Base-by-base conservation (phyloP, 2,329 filamentous ascomycete genomes). In the Hansfordia pulvinata region DNA sequence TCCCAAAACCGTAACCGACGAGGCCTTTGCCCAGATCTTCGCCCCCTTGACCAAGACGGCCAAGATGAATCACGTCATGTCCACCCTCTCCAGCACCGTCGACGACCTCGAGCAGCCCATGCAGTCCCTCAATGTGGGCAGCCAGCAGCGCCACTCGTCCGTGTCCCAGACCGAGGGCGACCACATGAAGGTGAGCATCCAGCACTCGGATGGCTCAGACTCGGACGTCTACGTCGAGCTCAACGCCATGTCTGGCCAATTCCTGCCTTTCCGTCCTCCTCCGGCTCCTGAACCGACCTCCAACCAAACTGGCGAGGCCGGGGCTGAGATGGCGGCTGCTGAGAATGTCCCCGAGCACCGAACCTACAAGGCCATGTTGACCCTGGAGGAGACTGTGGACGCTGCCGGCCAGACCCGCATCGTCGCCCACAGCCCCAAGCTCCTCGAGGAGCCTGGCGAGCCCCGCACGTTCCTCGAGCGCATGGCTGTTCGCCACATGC, bases 11-110 rank as follows among this genome's bases (percentile, higher is more conserved):
- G 68, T 85, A 23, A 74, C 69, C 27, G 64, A 78, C 35, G 77
- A 81, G 46, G 67, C 76, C 26, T 94, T 96, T 52, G 76, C 82
- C 35, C 67, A 78, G 44, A 86, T 98, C 45, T 96, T 96, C 52
- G 63, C 75, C 23, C 49, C 59, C 30, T 65, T 62, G 28, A 52
- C 54, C 13, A 62, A 62, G 39, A 43, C 52, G 34, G 58, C 56
- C 45, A 56, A 60, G 58, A 65, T 68, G 41, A 51, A 57, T 47
- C 64, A 69, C 40, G 76, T 82, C 28, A 72, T 83, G 41, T 69
- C 71, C 37, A 83, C 78, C 11, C 54, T 85, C 29, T 65, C 65
- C 16, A 55, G 54, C 33, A 67, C 69, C 33, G 65, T 75, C 38
- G 57, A 75, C 34, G 62, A 64, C 35, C 55, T 76, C 16, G 73